Evolutionary conservation across 495 filamentous ascomycete species (phyloP), one percentile per base, ranked within the genome.

Genomic region (Aspergillus sclerotioniger): DNA sequence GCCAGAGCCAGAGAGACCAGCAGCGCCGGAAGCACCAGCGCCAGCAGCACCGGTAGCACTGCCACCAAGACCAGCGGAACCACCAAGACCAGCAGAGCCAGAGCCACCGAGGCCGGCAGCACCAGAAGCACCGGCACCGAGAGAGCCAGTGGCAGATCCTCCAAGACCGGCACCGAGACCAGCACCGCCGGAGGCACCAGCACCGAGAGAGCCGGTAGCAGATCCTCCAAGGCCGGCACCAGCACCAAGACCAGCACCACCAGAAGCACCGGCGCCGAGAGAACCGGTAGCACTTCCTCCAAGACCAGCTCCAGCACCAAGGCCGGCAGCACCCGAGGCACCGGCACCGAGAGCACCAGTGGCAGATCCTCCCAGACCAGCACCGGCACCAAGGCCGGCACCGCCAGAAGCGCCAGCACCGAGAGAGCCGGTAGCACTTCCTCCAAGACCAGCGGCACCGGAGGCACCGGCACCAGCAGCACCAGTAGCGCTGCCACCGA

Each of bases 91-190:
- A 10, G 31, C 51, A 9, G 2, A 2, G 5, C 2, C 25, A 25
- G 32, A 39, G 10, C 9, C 49, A 19, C 49, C 49, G 10, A 15
- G 28, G 20, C 28, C 29, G 9, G 29, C 29, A 37, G 15, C 49
- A 19, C 25, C 48, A 16, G 48, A 51, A 13, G 29, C 49, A 52
- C 25, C 25, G 25, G 25, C 25, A 25, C 25, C 25, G 25, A 25
- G 25, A 13, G 20, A 28, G 47, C 28, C 49, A 20, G 20, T 28
- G 8, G 32, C 28, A 39, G 15, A 31, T 6, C 31, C 51, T 8
- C 51, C 51, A 15, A 53, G 51, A 25, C 51, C 51, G n/a, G 51
- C 51, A 35, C 49, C 32, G 29, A 17, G 25, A 35, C 49, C 28
- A 35, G 31, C 25, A 35, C 19, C 13, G 32, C 17, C 49, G 28